Evolutionary conservation across 2,329 filamentous ascomycete genomes (phyloP).

Genomic region (Colletotrichum euphorbiae): DNA sequence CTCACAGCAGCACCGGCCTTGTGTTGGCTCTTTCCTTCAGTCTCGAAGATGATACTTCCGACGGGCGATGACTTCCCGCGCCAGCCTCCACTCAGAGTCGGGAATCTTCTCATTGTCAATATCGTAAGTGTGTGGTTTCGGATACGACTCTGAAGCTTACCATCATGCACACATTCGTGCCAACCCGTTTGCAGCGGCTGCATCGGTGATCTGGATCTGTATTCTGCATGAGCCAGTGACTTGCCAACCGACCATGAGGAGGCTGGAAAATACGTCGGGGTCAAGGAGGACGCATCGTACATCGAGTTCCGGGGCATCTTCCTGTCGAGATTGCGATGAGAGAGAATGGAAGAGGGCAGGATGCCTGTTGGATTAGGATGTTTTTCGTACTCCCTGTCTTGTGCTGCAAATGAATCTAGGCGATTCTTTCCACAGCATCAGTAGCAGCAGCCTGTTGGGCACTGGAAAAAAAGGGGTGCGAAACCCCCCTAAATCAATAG

Average conservation of each 20-base stretch:
- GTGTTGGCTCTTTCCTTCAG: not conserved
- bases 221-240: not conserved
- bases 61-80: slow-evolving; percentile 1
- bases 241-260: too few relatives aligned
- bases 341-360: too few relatives aligned
- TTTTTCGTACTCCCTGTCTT: too few relatives aligned
- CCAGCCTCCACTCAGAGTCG: not conserved
- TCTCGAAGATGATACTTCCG: not conserved
- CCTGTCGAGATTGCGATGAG: too few relatives aligned
- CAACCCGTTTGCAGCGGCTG: not conserved
- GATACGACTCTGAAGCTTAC: not conserved
- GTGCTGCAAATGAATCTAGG: too few relatives aligned
- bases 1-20: not conserved
- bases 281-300: not conserved
- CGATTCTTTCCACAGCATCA: too few relatives aligned
- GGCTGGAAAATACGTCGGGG: too few relatives aligned
- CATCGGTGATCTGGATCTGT: not conserved
- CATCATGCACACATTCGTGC: not conserved
- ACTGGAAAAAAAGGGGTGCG: too few relatives aligned
- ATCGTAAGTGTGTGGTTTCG: not conserved
- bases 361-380: too few relatives aligned
- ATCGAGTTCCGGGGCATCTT: not conserved
- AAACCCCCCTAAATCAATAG: too few relatives aligned
- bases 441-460: too few relatives aligned
- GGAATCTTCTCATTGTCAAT: not conserved